These are phyloP conservation scores for Globisporangium solare DNA, from an alignment of 352 stramenopile species.

Conservation along the genomic window DNA sequence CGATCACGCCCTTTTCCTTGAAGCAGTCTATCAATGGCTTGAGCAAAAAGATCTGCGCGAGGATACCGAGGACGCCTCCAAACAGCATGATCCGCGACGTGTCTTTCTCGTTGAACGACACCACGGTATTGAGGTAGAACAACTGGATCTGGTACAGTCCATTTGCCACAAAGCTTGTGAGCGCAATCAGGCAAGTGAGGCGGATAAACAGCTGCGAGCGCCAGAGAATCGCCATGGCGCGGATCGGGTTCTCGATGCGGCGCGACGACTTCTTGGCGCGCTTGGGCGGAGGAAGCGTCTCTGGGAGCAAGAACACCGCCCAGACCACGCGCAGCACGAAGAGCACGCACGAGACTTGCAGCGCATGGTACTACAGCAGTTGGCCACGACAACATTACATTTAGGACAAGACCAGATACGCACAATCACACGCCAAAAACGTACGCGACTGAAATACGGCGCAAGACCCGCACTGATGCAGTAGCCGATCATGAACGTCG, in stretches of 20 bases:
- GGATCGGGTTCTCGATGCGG: slow-evolving; percentile 50
- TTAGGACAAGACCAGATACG: too few relatives aligned
- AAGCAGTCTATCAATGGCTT: slow-evolving; percentile 51
- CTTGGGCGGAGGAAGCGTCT: slow-evolving; percentile 44
- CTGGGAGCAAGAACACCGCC: slow-evolving; percentile 44
- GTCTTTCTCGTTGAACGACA: slow-evolving; percentile 68
- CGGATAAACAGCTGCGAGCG: slow-evolving; percentile 55
- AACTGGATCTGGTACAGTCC: slow-evolving; percentile 57
- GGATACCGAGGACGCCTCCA: slow-evolving; percentile 45
- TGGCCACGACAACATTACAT: neutral
- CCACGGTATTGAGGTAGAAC: slow-evolving; percentile 72
- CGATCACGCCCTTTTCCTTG: slow-evolving; percentile 62
- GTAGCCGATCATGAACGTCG: slow-evolving; percentile 48
- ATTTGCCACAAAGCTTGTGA: slow-evolving; percentile 62
- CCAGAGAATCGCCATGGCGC: slow-evolving; percentile 62
- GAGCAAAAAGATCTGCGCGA: slow-evolving; percentile 58
- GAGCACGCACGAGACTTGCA: slow-evolving; percentile 38
- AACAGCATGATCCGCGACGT: slow-evolving; percentile 56
- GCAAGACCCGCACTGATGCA: slow-evolving; percentile 47
- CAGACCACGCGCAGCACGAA: slow-evolving; percentile 55
- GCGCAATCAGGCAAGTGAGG: slow-evolving; percentile 57
- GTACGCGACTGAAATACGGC: slow-evolving; percentile 47
- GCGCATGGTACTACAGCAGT: slow-evolving; percentile 30
- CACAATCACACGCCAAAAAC: neutral
- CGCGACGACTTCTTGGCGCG: slow-evolving; percentile 25